phyloP scores from a whole-genome alignment of 129 eudicot species.

The Oenanthe sinensis region DNA sequence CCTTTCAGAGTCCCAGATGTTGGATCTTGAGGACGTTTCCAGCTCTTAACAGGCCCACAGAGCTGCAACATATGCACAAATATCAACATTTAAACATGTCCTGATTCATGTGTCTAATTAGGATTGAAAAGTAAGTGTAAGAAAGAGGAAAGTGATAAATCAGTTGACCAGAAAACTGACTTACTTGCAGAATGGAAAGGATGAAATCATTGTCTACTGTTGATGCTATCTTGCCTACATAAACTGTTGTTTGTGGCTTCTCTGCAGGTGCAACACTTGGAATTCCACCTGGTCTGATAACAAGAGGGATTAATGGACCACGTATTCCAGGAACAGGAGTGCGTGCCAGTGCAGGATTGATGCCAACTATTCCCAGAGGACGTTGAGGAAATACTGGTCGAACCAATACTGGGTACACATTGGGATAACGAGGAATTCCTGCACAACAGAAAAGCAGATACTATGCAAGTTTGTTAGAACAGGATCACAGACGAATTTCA shows the following conservation, averaged over 20 bases:
- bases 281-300: slow-evolving; percentile 52
- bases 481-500: slow-evolving; percentile 20
- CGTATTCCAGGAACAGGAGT: slow-evolving; percentile 65
- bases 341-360: slow-evolving; percentile 52
- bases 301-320: slow-evolving; percentile 58
- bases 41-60: slow-evolving; percentile 90
- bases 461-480: slow-evolving; percentile 64
- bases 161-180: neutral
- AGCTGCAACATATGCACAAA: slow-evolving; percentile 36
- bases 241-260: slow-evolving; percentile 78
- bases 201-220: slow-evolving; percentile 90
- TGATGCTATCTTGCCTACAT: slow-evolving; percentile 87
- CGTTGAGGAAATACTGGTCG: slow-evolving; percentile 73
- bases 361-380: slow-evolving; percentile 36
- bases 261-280: slow-evolving; percentile 51
- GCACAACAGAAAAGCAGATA: slow-evolving; percentile 44
- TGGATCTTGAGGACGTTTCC: slow-evolving; percentile 93
- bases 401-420: slow-evolving; percentile 56
- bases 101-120: neutral
- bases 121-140: neutral
- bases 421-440: slow-evolving; percentile 70
- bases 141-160: neutral
- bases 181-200: slow-evolving; percentile 78
- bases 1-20: slow-evolving; percentile 67
- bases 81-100: neutral